phyloP scores from a whole-genome alignment of 2,329 filamentous ascomycete species.

The Paecilomyces niveus region DNA sequence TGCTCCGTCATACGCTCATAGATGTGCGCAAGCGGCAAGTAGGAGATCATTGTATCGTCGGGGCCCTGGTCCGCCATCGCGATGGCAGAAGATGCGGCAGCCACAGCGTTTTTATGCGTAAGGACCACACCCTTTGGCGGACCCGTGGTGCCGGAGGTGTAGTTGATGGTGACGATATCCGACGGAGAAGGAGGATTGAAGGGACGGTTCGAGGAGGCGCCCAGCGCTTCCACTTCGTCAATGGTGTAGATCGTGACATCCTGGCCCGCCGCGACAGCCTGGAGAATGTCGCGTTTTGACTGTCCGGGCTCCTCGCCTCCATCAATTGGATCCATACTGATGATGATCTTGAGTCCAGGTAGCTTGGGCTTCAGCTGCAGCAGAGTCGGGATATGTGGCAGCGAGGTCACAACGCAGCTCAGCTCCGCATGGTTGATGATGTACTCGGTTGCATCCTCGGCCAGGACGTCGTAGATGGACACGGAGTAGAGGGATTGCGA shows the following conservation, averaged over 20 bases:
- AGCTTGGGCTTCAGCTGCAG: slow-evolving; percentile 72
- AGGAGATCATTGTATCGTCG: slow-evolving; percentile 68
- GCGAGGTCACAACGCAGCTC: slow-evolving; percentile 65
- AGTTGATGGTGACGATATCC: slow-evolving; percentile 71
- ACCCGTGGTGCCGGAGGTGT: slow-evolving; percentile 59
- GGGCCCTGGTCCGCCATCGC: slow-evolving; percentile 45
- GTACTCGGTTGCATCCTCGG: slow-evolving; percentile 84
- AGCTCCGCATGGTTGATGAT: slow-evolving; percentile 88
- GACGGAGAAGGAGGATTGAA: slow-evolving; percentile 65
- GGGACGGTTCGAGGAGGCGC: slow-evolving; percentile 60
- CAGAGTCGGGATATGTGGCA: slow-evolving; percentile 73
- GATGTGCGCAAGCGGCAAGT: slow-evolving; percentile 90
- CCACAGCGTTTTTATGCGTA: slow-evolving; percentile 73
- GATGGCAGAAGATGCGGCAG: slow-evolving; percentile 59
- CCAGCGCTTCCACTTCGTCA: slow-evolving; percentile 72
- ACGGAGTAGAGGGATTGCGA: slow-evolving; percentile 85
- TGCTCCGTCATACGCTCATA: slow-evolving; percentile 83
- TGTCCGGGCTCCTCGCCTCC: slow-evolving; percentile 67
- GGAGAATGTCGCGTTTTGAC: slow-evolving; percentile 73
- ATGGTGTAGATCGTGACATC: slow-evolving; percentile 77
- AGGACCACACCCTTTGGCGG: slow-evolving; percentile 61
- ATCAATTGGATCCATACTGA: slow-evolving; percentile 78
- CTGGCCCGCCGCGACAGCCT: slow-evolving; percentile 62
- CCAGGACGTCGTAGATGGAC: slow-evolving; percentile 93
- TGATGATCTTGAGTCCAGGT: slow-evolving; percentile 76